Percentiles rank a stretch among this genome's conserved stretches.
Evolutionary conservation across 768 basidiomycete species (phyloP).

Genomic region (Xerocomellus chrysenteron): DNA sequence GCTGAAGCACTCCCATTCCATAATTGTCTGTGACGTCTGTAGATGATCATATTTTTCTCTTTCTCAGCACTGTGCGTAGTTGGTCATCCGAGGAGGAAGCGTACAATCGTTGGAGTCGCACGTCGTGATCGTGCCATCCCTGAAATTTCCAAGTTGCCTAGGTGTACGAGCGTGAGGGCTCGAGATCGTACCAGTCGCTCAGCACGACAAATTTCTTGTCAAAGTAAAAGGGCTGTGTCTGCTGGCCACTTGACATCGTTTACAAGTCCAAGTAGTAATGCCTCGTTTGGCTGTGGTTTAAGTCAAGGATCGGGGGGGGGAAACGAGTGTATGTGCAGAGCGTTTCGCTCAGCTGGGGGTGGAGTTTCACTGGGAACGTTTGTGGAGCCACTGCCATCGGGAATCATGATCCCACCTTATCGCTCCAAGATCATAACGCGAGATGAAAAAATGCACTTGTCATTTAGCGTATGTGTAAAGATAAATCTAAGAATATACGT

Average conservation of each 20-base stretch:
- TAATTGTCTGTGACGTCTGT: slow-evolving; percentile 87
- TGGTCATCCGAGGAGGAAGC: slow-evolving; percentile 18
- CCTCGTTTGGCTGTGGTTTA: neutral
- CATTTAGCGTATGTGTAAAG: neutral
- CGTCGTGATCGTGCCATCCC: slow-evolving; percentile 93
- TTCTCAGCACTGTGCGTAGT: neutral
- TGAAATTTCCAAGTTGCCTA: slow-evolving; percentile 27
- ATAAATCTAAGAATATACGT: neutral
- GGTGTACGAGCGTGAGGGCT: neutral
- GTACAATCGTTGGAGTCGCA: slow-evolving; percentile 91
- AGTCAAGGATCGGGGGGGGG: neutral
- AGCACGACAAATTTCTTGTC: slow-evolving; percentile 85
- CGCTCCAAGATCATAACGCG: slow-evolving; percentile 7
- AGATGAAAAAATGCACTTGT: neutral
- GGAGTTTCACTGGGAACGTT: slow-evolving; percentile 8
- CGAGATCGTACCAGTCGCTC: slow-evolving; percentile 75
- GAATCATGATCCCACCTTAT: slow-evolving; percentile 16
- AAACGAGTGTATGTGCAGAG: neutral
- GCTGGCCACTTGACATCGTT: slow-evolving; percentile 12
- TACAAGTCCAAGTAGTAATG: neutral
- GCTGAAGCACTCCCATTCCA: slow-evolving; percentile 73
- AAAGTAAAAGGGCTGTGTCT: slow-evolving; percentile 27
- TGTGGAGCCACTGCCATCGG: slow-evolving; percentile 14
- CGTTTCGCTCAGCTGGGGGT: neutral
- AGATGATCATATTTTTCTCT: neutral